Evolutionary conservation across 148 eudicot species (phyloP).

Genomic region (Camellia lanceoleosa): DNA sequence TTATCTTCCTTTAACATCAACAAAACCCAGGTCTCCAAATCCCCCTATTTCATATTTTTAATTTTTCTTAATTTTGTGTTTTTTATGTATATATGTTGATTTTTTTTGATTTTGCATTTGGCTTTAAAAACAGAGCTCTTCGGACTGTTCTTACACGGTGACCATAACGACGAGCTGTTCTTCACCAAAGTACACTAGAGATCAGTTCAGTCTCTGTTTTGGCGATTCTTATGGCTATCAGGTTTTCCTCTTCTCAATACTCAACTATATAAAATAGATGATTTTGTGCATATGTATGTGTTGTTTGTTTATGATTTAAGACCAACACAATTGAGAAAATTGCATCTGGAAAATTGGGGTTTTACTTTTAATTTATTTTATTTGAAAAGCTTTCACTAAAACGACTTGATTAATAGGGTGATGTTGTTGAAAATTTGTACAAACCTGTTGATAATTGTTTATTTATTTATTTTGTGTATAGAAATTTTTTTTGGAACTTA

Average conservation of each 20-base stretch:
- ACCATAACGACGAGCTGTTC: slow-evolving; percentile 44
- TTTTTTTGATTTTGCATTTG: not conserved
- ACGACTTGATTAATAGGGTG: not conserved
- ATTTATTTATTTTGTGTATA: not conserved
- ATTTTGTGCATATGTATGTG: not conserved
- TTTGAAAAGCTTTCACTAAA: not conserved
- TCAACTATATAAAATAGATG: not conserved
- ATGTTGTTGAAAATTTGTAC: not conserved
- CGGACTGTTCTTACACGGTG: slow-evolving; percentile 42
- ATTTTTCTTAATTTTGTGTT: not conserved
- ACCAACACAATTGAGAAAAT: not conserved
- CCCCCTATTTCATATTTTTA: not conserved
- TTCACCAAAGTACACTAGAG: slow-evolving; percentile 41
- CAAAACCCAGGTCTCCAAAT: slow-evolving; percentile 30
- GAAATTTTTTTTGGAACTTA: not conserved
- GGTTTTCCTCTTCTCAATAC: slow-evolving; percentile 20
- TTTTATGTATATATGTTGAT: not conserved
- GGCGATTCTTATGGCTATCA: slow-evolving; percentile 56
- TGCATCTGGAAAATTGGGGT: not conserved
- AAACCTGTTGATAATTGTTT: not conserved
- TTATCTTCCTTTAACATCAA: no score
- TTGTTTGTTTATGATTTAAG: not conserved
- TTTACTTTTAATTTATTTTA: not conserved
- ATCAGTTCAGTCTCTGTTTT: slow-evolving; percentile 44
- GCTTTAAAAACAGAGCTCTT: slow-evolving; percentile 9